Base-by-base conservation (phyloP, 768 basidiomycete genomes). In the Phlebiopsis flavidoalba region DNA sequence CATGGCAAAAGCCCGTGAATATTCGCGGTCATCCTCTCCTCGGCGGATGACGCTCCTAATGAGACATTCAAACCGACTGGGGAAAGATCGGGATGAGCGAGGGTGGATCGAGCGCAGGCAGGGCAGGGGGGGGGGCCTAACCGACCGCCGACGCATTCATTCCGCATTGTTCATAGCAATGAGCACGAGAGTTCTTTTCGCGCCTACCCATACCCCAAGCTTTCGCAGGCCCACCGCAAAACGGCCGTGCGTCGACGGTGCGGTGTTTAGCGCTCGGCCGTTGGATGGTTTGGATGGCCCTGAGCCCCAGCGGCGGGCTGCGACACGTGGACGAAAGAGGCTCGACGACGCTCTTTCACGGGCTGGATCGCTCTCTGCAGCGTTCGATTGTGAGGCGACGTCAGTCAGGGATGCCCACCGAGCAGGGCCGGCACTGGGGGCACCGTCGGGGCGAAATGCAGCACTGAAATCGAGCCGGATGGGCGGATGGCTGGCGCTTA, bases 351-450 rank as follows among this genome's bases (percentile, higher is more conserved):
- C n/a, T n/a, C 52, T 54, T 53, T 43, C 60, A 60, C 60, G 52
- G 10, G 14, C 52, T 8, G 48, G 53, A 60, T 49, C 60, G 31
- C n/a, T 40, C 53, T 48, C 21, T 50, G 22, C 45, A 48, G 24
- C 33, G 35, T 55, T 33, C 60, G n/a, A n/a, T n/a, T n/a, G 60
- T 60, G 60, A 14, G 58, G 43, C 53, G 53, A 60, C 60, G 60
- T 60, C 60, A 60, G 60, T 55, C 60, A 60, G n/a, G n/a, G 54
- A 60, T 60, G 60, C 35, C 40, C 60, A 36, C 36, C 14, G 53
- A n/a, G 50, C 40, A 45, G 24, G n/a, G 48, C 48, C 48, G 48
- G 48, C 48, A 49, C 17, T 26, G 19, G 24, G 31, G n/a, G n/a
- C n/a, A 37, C 48, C 58, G n/a, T 24, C 50, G n/a, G n/a, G n/a